Percentiles rank a stretch among this genome's conserved stretches.
phyloP scores from a whole-genome alignment of 257 asterid species.

The Anisodus tanguticus region DNA sequence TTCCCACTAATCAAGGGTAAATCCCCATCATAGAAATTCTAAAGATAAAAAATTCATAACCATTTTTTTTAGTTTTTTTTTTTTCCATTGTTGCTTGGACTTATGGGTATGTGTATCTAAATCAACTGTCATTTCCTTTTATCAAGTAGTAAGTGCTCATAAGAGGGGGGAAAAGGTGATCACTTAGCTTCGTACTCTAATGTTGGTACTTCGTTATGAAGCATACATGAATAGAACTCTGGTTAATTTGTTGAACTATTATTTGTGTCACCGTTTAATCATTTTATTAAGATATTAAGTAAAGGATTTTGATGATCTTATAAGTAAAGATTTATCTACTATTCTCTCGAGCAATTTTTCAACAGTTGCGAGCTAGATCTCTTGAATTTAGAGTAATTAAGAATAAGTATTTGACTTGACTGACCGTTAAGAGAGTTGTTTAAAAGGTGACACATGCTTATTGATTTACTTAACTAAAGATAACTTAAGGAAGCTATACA shows the following conservation, averaged over 20 bases:
- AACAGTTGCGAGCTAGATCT: not conserved
- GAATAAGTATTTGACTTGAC: not conserved
- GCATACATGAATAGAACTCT: not conserved
- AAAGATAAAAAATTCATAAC: no score
- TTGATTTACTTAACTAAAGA: not conserved
- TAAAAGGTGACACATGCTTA: not conserved
- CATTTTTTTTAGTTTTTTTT: not conserved
- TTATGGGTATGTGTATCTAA: not conserved
- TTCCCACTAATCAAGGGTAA: not conserved
- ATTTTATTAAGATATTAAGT: not conserved
- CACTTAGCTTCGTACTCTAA: not conserved
- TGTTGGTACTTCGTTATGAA: not conserved
- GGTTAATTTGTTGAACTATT: not conserved
- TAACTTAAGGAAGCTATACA: not conserved
- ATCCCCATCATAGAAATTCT: no score
- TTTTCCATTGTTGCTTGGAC: not conserved
- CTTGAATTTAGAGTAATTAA: not conserved
- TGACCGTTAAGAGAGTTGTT: not conserved
- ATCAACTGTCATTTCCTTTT: not conserved
- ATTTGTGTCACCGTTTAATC: not conserved
- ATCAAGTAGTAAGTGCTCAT: not conserved
- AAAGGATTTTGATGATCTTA: not conserved
- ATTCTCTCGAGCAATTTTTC: not conserved
- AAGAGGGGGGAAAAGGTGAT: not conserved
- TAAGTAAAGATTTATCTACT: not conserved